phyloP scores from a whole-genome alignment of 495 filamentous ascomycete genomes.

The Talaromyces liani region DNA sequence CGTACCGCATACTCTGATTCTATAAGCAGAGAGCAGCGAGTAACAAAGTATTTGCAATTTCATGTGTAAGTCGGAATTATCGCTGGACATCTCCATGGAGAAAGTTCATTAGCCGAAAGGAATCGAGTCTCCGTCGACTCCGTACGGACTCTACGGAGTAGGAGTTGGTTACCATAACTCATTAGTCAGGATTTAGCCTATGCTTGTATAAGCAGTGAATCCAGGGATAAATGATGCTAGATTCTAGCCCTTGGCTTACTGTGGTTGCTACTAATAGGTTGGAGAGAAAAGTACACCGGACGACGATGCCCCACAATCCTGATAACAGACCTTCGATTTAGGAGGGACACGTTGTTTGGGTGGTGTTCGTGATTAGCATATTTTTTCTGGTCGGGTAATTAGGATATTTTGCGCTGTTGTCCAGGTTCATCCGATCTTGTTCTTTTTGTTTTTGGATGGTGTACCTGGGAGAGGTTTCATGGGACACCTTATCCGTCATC shows the following conservation, averaged over 20 bases:
- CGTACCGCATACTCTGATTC: no score
- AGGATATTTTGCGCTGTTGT: background rate
- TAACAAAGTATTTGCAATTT: background rate
- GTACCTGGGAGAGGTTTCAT: background rate
- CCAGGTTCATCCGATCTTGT: background rate
- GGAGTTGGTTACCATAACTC: background rate
- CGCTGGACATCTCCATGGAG: background rate
- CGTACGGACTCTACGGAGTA: background rate
- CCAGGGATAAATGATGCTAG: background rate
- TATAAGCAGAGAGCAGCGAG: no score
- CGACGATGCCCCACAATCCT: background rate
- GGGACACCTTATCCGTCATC: background rate
- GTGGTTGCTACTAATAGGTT: no score
- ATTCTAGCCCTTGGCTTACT: background rate
- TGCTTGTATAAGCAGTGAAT: background rate
- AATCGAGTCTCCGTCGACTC: background rate
- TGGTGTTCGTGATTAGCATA: background rate
- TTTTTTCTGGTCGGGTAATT: background rate
- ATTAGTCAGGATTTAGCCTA: background rate
- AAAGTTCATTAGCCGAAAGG: background rate
- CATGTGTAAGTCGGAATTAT: background rate
- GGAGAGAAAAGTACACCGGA: background rate
- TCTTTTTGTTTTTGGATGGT: background rate
- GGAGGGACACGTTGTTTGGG: background rate
- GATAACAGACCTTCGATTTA: background rate